These are phyloP conservation scores for Laburnicola sp. DNA, from an alignment of 2,329 filamentous ascomycete genomes.

Conservation along the genomic window DNA sequence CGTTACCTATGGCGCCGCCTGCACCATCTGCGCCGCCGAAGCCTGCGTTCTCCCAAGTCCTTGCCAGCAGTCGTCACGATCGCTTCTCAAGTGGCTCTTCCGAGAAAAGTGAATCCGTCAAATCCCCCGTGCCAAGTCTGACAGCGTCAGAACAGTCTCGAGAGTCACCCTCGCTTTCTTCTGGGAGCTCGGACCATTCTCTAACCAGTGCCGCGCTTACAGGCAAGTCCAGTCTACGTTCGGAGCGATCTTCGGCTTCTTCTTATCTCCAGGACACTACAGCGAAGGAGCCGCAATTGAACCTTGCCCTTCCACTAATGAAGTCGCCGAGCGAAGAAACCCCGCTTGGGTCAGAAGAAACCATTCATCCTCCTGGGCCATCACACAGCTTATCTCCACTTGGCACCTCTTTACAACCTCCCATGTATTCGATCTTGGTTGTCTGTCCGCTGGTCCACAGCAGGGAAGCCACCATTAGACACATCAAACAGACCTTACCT, in stretches of 20 bases:
- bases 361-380: conserved; percentile 23
- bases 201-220: conserved; percentile 54
- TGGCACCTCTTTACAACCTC: conserved; percentile 53
- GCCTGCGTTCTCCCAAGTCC: conserved; percentile 24
- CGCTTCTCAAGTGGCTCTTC: conserved; percentile 35
- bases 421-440: conserved; percentile 85
- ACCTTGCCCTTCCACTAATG: conserved; percentile 63
- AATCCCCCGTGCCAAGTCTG: conserved; percentile 44
- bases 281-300: conserved; percentile 55
- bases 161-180: conserved; percentile 60
- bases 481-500: conserved; percentile 91
- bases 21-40: conserved; percentile 32
- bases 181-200: conserved; percentile 71
- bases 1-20: conserved; percentile 24
- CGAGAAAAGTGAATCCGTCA: conserved; percentile 35
- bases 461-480: conserved; percentile 81
- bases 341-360: conserved; percentile 33
- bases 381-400: conserved; percentile 34
- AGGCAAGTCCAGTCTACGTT: conserved; percentile 59
- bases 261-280: conserved; percentile 60
- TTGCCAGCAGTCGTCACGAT: conserved; percentile 21
- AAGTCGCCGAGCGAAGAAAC: conserved; percentile 37
- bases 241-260: conserved; percentile 70
- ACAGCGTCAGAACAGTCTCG: conserved; percentile 43
- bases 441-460: conserved; percentile 86